Evolutionary conservation across 2,329 filamentous ascomycete genomes (phyloP), one percentile per base, ranked within the genome.

Genomic region (Fusarium scirpi): DNA sequence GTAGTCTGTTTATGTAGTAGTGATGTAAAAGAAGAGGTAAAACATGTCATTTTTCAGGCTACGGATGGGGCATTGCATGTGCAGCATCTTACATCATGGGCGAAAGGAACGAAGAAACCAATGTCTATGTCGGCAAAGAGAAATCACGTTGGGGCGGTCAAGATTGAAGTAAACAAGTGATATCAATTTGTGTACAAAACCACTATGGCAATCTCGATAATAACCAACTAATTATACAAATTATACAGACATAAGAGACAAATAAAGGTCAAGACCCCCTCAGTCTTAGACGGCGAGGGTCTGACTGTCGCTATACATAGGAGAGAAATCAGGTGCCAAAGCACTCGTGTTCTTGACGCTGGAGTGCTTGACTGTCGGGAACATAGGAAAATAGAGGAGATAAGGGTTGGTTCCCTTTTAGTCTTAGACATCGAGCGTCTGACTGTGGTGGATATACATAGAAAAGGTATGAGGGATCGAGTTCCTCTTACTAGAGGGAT

Each of bases 201-300:
- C 15, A 53, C 15, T 38, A 41, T 48, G 24, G 11, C 64, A 56
- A 43, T 38, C 40, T 67, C 6, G 22, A 51, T 9, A 16, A 34
- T 20, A 30, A 27, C 30, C 18, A 46, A 32, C 62, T 66, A 66
- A 53, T 62, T 27, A 63, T 38, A n/a, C 34, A 38, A 13, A 27
- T 20, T n/a, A 48, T 58, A 56, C 25, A 54, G 44, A 70, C 44
- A 63, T 58, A 70, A 27, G 62, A 69, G 51, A 69, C 12, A 30
- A 44, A 53, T 46, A 51, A 41, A n/a, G 48, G 58, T 38, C 59
- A 47, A n/a, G 16, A 30, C 29, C 20, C 44, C 45, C 34, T 52
- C 30, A 53, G 18, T 41, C 22, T 46, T 29, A 2, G 20, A 46
- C 27, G 11, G 22, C 9, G 32, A 43, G 41, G 16, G 29, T 20